phyloP scores from a whole-genome alignment of 306 rosid genomes.

The Sechiopsis laciniata region DNA sequence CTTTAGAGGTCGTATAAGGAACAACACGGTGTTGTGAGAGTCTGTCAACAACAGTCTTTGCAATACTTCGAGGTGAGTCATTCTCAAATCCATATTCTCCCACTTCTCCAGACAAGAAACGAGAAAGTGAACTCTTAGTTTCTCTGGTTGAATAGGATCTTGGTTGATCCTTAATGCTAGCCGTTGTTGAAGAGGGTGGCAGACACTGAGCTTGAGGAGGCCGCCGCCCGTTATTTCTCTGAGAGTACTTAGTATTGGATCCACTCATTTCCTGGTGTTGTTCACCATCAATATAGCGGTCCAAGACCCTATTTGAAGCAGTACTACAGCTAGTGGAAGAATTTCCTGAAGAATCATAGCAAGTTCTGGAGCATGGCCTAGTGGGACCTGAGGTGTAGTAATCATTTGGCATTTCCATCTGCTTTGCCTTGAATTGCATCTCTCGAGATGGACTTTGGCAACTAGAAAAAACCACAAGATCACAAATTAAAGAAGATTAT shows the following conservation, averaged over 20 bases:
- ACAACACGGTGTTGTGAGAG: conserved; percentile 56
- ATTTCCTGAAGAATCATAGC: conserved; percentile 59
- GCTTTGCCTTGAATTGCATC: conserved; percentile 39
- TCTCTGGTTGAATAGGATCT: conserved; percentile 71
- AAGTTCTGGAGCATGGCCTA: conserved; percentile 51
- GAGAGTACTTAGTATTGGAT: conserved; percentile 34
- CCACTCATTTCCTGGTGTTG: conserved; percentile 54
- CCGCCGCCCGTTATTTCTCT: conserved; percentile 44
- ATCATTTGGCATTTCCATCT: conserved; percentile 33
- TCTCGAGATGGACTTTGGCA: conserved; percentile 42
- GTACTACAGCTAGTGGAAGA: conserved; percentile 70
- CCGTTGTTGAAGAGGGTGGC: conserved; percentile 59
- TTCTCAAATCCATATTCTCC: conserved; percentile 59
- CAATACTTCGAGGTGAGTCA: conserved; percentile 77
- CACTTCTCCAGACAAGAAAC: conserved; percentile 52
- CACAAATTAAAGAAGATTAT: conserved; percentile 8
- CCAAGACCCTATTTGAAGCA: conserved; percentile 55
- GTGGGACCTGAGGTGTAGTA: conserved; percentile 35
- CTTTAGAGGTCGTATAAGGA: conserved; percentile 39
- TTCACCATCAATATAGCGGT: conserved; percentile 89
- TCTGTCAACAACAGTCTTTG: conserved; percentile 79
- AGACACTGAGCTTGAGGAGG: conserved; percentile 72
- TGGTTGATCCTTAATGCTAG: conserved; percentile 44
- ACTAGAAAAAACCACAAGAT: conserved; percentile 36
- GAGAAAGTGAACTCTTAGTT: conserved; percentile 40